Base-by-base conservation (phyloP, 805 yeast genomes). In the Tetrapisispora arboricola region DNA sequence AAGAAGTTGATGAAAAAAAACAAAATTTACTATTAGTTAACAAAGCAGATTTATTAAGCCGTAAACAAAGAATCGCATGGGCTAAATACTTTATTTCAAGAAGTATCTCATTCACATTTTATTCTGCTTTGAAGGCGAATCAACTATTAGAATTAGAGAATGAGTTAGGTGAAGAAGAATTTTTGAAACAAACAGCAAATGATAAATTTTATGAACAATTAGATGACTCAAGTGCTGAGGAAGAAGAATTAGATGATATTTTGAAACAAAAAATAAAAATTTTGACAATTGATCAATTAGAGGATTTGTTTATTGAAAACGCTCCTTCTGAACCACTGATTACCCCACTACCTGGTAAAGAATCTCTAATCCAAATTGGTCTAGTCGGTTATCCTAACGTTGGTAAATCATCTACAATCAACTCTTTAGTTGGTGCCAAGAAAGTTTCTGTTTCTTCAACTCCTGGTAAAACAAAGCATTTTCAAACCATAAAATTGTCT, bases 381-480 rank as follows among this genome's bases (percentile, higher is more conserved):
- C 71, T 92, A 49, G 98, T 92, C 17, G 99, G 99, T 26, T 92
- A 92, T 61, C 99, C 99, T 30, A 92, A 90, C 60, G 90, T 82
- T 38, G 95, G 95, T 67, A 85, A 85, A 59, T 92, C 97, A 2
- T 88, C 97, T n/a, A 92, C 97, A 2, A 92, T 92, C 54, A 92
- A 92, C 62, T 96, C 98, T 0, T 70, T 92, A 32, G 92, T 90
- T 35, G 98, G 98, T 12, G 78, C 96, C 16, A 92, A 92, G 58
- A 88, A 85, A 61, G 99, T 92, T n/a, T 87, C 96, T 2, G 99
- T 92, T 29, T 90, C 97, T 2, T 73, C 97, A 1, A 92, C 98
- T 1, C 99, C 99, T 12, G 99, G 99, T 68, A 92, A 92, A 61
- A 92, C 99, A 12, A 92, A 92, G 61, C 99, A 92, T 71, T 92